These are phyloP conservation scores for Pichia membranifaciens DNA, from an alignment of 805 yeast genomes.

Conservation along the genomic window DNA sequence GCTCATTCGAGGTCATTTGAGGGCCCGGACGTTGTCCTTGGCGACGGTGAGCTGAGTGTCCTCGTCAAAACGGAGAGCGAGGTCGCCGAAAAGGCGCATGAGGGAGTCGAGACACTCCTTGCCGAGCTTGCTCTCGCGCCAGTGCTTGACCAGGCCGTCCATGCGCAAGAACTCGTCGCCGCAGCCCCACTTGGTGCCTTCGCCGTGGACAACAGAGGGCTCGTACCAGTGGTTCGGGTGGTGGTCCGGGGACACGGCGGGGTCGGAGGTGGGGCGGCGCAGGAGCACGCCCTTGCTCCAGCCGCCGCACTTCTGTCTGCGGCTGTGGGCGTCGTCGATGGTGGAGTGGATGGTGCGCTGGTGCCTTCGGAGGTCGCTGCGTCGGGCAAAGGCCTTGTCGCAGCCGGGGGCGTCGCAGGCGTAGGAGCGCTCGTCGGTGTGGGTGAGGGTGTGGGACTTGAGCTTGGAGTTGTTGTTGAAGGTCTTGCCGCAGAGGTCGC, in stretches of 20 bases:
- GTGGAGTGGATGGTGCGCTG: neutral
- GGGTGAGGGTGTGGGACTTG: slow-evolving; percentile 2
- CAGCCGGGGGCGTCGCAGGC: neutral
- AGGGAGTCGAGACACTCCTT: neutral
- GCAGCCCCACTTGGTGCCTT: slow-evolving; percentile 6
- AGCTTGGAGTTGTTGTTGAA: neutral
- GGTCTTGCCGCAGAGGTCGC: neutral
- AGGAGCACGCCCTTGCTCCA: slow-evolving; percentile 1
- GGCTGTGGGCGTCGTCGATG: neutral
- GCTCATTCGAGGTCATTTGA: neutral
- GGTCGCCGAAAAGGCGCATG: neutral
- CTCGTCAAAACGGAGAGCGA: neutral
- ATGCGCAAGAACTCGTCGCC: slow-evolving; percentile 6
- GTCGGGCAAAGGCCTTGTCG: slow-evolving; percentile 5
- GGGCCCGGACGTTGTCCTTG: neutral
- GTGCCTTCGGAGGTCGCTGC: slow-evolving; percentile 3
- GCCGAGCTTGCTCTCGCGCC: slow-evolving; percentile 4
- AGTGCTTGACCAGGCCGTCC: slow-evolving; percentile 7
- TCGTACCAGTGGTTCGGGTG: neutral
- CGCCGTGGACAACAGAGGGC: neutral
- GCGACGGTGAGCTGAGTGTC: neutral
- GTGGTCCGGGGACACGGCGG: neutral
- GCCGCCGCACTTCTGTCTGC: slow-evolving; percentile 4
- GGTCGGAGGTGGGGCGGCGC: too few species aligned
- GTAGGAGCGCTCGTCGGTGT: neutral